A percentile compares a stretch with the other conserved stretches of the same genome.
Evolutionary conservation across 1,284 basidiomycete species (phyloP).

Genomic region (Irpex sp.): DNA sequence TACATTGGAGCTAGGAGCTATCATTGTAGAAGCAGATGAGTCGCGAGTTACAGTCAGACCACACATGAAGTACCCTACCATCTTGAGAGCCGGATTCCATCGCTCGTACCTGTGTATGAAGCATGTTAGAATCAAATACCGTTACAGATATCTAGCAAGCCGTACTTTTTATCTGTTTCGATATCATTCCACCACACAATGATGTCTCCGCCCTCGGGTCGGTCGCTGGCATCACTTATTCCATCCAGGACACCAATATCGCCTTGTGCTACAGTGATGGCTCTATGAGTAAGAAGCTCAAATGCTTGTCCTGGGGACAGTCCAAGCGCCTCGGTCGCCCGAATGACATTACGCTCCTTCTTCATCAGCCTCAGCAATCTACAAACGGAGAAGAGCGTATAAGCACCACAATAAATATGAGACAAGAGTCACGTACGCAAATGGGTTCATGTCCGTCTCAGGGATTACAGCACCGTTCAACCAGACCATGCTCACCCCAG

Average conservation of each 20-base stretch:
- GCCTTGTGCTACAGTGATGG: constrained; percentile 48
- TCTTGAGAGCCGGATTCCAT: constrained; percentile 1
- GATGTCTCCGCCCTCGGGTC: constrained; percentile 71
- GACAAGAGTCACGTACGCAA: constrained; percentile 41
- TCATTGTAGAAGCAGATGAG: background rate
- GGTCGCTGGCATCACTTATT: constrained; percentile 85
- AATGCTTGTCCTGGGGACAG: constrained; percentile 64
- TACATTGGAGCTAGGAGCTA: constrained; percentile 72
- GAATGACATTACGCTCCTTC: constrained; percentile 69
- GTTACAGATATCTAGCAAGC: background rate
- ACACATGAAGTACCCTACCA: background rate
- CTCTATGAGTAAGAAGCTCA: constrained; percentile 65
- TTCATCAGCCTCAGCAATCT: constrained; percentile 70
- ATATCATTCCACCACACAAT: constrained; percentile 91
- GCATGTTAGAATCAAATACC: too few relatives aligned
- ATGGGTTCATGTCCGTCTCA: constrained; percentile 67
- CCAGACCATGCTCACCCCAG: constrained; percentile 64
- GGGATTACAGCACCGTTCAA: constrained; percentile 72
- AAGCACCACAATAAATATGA: background rate
- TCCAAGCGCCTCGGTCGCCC: constrained; percentile 58
- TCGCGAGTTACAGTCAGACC: background rate
- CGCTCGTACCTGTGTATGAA: constrained; percentile 1
- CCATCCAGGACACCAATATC: constrained; percentile 61
- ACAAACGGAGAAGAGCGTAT: background rate
- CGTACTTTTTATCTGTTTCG: constrained; percentile 73